These are phyloP conservation scores for Ramaria sp. DNA, from an alignment of 768 basidiomycete species.

Conservation along the genomic window DNA sequence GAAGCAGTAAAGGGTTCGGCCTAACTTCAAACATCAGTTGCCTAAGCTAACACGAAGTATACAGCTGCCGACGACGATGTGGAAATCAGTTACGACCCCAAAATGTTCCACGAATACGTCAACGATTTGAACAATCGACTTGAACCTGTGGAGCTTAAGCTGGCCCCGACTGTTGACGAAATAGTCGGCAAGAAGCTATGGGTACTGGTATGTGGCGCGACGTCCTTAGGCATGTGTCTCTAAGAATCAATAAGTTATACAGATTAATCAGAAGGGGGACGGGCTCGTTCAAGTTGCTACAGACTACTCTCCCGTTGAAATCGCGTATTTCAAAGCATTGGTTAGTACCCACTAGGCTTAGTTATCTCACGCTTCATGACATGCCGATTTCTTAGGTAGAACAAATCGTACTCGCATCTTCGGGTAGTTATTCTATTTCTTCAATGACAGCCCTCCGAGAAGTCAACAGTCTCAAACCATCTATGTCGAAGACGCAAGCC, in stretches of 20 bases:
- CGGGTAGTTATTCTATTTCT: constrained; percentile 64
- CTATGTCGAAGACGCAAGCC: constrained; percentile 65
- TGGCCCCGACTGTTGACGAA: constrained; percentile 56
- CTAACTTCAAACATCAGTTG: neutral
- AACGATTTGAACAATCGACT: constrained; percentile 48
- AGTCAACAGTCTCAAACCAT: constrained; percentile 41
- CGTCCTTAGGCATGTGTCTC: too few species aligned
- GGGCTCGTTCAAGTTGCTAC: constrained; percentile 78
- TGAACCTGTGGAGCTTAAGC: constrained; percentile 63
- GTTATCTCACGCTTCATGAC: neutral
- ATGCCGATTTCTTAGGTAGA: constrained; percentile 45
- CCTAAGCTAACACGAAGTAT: constrained; percentile 1
- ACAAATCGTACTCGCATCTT: constrained; percentile 76
- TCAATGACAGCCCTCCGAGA: constrained; percentile 71
- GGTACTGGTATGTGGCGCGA: constrained; percentile 47
- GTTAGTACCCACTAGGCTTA: constrained; percentile 29
- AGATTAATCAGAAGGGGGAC: constrained; percentile 79
- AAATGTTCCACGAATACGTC: constrained; percentile 53
- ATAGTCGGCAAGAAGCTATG: constrained; percentile 52
- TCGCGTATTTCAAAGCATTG: constrained; percentile 74
- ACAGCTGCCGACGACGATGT: constrained; percentile 45
- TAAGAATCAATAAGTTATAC: neutral
- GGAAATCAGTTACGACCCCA: constrained; percentile 32
- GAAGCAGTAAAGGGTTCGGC: constrained; percentile 54
- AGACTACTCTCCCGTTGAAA: constrained; percentile 69